A percentile compares a stretch with the other conserved stretches of the same genome.
Conservation (phyloP, 1,139 yeast species). For the Suhomyces kunorum region DNA sequence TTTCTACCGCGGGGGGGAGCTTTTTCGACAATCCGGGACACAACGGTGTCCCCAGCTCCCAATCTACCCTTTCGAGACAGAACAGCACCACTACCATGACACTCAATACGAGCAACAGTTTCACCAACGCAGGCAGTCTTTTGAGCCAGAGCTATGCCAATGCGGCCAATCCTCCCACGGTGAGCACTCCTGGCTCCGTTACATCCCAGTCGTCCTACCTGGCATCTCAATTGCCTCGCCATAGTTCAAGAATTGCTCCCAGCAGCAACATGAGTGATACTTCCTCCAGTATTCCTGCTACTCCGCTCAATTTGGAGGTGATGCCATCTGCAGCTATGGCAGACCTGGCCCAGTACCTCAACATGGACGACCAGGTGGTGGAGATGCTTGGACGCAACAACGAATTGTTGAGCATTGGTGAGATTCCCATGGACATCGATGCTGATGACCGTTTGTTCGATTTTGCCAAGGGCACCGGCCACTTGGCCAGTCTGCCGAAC, state of each 20-base stretch:
- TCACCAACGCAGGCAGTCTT: constrained; percentile 1
- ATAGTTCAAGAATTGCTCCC: background rate
- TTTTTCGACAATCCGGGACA: constrained; percentile 36
- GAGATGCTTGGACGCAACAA: constrained; percentile 9
- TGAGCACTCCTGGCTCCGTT: constrained; percentile 28
- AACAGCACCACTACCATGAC: constrained; percentile 17
- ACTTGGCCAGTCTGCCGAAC: constrained; percentile 4
- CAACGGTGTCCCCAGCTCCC: background rate
- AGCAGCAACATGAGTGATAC: constrained; percentile 10
- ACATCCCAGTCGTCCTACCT: constrained; percentile 20
- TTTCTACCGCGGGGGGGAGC: constrained; percentile 20
- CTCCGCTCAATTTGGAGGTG: constrained; percentile 25
- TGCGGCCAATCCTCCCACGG: constrained; percentile 13
- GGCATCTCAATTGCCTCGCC: constrained; percentile 15
- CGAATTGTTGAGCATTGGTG: constrained; percentile 6
- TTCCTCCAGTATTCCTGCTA: constrained; percentile 18
- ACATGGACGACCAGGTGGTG: constrained; percentile 11
- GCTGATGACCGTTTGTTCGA: constrained; percentile 25
- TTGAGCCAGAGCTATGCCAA: constrained; percentile 4
- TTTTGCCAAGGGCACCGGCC: constrained; percentile 4
- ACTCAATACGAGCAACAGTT: constrained; percentile 5
- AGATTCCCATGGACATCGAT: constrained; percentile 14
- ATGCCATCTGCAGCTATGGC: constrained; percentile 19
- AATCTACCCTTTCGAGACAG: constrained; percentile 15
- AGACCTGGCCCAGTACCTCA: background rate